phyloP scores from a whole-genome alignment of 306 rosid species.

The Purshia tridentata region DNA sequence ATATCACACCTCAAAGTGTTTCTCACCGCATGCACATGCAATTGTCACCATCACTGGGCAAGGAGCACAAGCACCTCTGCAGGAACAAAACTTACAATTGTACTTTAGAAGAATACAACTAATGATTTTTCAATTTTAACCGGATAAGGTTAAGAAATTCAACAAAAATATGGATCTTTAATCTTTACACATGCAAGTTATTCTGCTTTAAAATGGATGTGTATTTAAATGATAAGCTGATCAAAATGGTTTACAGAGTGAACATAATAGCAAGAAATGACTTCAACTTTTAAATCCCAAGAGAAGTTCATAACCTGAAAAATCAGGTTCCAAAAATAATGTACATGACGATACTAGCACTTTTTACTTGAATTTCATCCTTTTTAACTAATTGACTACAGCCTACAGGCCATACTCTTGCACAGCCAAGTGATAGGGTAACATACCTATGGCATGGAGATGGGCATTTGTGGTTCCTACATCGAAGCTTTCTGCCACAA shows the following conservation, averaged over 20 bases:
- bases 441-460: slow-evolving; percentile 94
- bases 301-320: too few species aligned
- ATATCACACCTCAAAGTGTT: slow-evolving; percentile 81
- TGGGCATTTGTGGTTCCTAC: slow-evolving; percentile 93
- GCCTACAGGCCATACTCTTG: slow-evolving; percentile 12
- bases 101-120: neutral
- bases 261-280: neutral
- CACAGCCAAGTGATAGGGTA: slow-evolving; percentile 12
- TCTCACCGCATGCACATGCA: slow-evolving; percentile 85
- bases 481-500: slow-evolving; percentile 84
- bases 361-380: too few species aligned
- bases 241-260: neutral
- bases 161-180: too few species aligned
- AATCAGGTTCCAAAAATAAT: too few species aligned
- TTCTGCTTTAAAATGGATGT: neutral
- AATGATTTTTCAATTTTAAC: too few species aligned
- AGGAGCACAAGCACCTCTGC: slow-evolving; percentile 98
- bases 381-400: neutral
- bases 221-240: neutral
- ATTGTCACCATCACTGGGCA: slow-evolving; percentile 96
- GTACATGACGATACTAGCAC: too few species aligned
- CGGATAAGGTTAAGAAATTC: too few species aligned
- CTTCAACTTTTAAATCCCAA: too few species aligned
- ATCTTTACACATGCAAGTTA: neutral
- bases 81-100: slow-evolving; percentile 34